Evolutionary conservation across 495 filamentous ascomycete genomes (phyloP).

Genomic region (Niebla homalea): DNA sequence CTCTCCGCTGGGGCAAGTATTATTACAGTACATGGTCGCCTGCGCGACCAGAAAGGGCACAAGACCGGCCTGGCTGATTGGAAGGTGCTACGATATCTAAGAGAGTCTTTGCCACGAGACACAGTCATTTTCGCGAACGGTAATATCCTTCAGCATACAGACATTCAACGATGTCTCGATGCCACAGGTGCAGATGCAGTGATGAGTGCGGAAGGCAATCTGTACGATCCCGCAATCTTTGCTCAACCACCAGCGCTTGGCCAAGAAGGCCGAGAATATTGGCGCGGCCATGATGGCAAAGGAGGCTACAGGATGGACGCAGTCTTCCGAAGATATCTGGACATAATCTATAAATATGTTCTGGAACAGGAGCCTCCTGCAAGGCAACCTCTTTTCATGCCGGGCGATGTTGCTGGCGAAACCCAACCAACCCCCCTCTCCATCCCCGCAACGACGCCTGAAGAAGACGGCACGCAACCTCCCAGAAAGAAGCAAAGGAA

Average conservation of each 20-base stretch:
- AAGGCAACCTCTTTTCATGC: slow-evolving; percentile 60
- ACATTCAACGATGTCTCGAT: slow-evolving; percentile 65
- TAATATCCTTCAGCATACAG: slow-evolving; percentile 72
- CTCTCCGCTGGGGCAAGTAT: slow-evolving; percentile 82
- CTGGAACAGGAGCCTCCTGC: slow-evolving; percentile 46
- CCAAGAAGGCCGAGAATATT: slow-evolving; percentile 61
- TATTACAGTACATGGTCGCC: slow-evolving; percentile 80
- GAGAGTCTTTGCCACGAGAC: slow-evolving; percentile 70
- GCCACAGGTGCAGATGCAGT: slow-evolving; percentile 85
- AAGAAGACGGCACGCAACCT: slow-evolving; percentile 27
- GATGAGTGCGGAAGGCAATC: slow-evolving; percentile 91
- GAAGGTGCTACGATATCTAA: slow-evolving; percentile 65
- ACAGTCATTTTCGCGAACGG: slow-evolving; percentile 95
- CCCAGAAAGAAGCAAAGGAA: slow-evolving; percentile 51
- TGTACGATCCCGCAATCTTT: slow-evolving; percentile 84
- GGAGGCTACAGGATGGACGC: slow-evolving; percentile 86
- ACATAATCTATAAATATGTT: slow-evolving; percentile 71
- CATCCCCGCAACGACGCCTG: background rate
- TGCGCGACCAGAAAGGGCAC: slow-evolving; percentile 89
- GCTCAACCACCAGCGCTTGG: slow-evolving; percentile 49
- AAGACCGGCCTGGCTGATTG: slow-evolving; percentile 91
- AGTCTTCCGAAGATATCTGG: slow-evolving; percentile 73
- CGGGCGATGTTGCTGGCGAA: slow-evolving; percentile 37
- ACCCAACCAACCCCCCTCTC: background rate
- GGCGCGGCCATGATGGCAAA: slow-evolving; percentile 65